Percentiles rank a stretch among this genome's conserved stretches.
Conservation (phyloP, 2,329 filamentous ascomycete species). For the Colletotrichum sp. region DNA sequence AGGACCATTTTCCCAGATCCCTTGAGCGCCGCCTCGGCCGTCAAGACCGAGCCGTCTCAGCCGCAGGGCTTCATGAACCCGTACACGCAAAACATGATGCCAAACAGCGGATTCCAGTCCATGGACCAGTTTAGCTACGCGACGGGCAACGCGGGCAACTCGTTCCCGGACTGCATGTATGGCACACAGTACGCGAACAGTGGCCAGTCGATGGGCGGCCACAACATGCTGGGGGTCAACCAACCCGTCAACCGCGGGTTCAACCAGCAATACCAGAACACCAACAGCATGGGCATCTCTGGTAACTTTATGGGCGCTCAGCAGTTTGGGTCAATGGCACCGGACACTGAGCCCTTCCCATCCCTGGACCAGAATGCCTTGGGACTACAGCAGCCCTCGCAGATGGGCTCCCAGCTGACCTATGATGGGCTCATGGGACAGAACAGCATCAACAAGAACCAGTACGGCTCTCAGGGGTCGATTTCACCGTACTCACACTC, state of each 20-base stretch:
- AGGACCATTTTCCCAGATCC: conserved; percentile 36
- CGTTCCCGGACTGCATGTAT: conserved; percentile 11
- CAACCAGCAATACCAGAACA: conserved; percentile 26
- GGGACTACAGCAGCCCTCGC: conserved; percentile 34
- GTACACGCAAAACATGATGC: neutral
- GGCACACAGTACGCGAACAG: neutral
- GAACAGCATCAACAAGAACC: conserved; percentile 31
- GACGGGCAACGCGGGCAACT: neutral
- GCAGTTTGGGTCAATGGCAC: conserved; percentile 34
- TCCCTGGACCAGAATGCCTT: conserved; percentile 35
- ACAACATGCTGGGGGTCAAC: conserved; percentile 2
- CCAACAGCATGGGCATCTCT: conserved; percentile 32
- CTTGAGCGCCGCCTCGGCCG: conserved; percentile 27
- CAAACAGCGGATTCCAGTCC: neutral
- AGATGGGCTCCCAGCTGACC: conserved; percentile 26
- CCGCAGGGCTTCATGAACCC: neutral
- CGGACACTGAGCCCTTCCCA: conserved; percentile 39
- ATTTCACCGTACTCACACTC: conserved; percentile 47
- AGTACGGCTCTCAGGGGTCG: conserved; percentile 44
- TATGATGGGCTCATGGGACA: conserved; percentile 36
- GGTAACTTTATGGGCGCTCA: conserved; percentile 27
- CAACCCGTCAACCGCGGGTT: conserved; percentile 16
- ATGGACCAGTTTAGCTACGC: neutral
- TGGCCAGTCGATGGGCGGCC: neutral
- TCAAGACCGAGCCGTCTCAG: conserved; percentile 32